A percentile compares a stretch with the other conserved stretches of the same genome.
These are phyloP conservation scores for Penicillium oxalicum DNA, from an alignment of 2,329 filamentous ascomycete species.

Conservation along the genomic window DNA sequence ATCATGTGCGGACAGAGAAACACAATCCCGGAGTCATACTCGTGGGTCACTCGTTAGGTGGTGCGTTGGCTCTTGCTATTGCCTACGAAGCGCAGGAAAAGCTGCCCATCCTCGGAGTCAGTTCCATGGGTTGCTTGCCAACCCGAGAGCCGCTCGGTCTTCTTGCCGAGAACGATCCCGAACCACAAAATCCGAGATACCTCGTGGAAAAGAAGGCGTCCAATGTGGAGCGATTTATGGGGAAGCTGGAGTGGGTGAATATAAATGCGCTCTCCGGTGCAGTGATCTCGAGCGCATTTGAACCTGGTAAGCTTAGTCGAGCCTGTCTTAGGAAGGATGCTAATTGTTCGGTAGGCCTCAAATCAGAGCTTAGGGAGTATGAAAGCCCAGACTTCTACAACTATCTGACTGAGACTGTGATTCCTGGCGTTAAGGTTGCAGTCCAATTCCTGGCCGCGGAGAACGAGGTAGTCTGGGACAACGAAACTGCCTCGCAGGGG, in stretches of 20 bases:
- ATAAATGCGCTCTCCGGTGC: background rate
- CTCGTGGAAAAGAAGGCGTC: background rate
- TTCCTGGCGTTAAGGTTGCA: slow-evolving; percentile 1
- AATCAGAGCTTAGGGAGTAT: slow-evolving; percentile 2
- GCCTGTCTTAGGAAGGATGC: background rate
- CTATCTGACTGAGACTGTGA: slow-evolving; percentile 3
- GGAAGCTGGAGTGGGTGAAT: slow-evolving; percentile 3
- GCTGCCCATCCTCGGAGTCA: slow-evolving; percentile 5
- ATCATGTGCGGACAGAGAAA: slow-evolving; percentile 2
- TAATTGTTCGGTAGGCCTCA: slow-evolving; percentile 1
- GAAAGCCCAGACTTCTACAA: background rate
- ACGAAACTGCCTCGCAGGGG: background rate
- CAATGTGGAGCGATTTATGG: slow-evolving; percentile 1
- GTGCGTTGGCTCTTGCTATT: slow-evolving; percentile 13
- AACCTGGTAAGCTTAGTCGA: background rate
- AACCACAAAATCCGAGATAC: background rate
- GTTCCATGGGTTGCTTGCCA: slow-evolving; percentile 3
- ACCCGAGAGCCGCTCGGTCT: background rate
- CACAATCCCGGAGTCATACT: slow-evolving; percentile 10
- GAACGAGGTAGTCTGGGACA: slow-evolving; percentile 3
- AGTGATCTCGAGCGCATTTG: background rate
- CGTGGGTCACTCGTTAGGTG: slow-evolving; percentile 12
- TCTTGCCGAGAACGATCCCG: background rate
- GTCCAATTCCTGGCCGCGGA: slow-evolving; percentile 7
- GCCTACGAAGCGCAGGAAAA: slow-evolving; percentile 8